Conservation (phyloP, 768 basidiomycete species). For the Amanita muscaria region DNA sequence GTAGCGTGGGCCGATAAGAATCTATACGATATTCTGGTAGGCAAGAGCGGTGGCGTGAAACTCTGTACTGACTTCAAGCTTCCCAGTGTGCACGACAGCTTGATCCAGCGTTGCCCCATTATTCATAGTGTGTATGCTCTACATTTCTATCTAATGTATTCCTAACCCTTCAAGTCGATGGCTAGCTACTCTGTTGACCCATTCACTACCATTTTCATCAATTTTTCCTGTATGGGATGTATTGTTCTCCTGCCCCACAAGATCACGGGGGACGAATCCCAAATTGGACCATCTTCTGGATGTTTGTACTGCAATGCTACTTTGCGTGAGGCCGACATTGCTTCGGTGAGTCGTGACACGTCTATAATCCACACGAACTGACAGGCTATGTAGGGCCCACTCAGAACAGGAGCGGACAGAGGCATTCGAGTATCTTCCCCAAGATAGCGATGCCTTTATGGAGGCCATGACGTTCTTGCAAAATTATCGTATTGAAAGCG, state of each 20-base stretch:
- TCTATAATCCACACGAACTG: background rate
- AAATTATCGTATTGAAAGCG: constrained; percentile 51
- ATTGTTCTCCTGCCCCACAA: constrained; percentile 50
- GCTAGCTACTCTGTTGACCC: constrained; percentile 63
- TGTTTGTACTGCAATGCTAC: constrained; percentile 60
- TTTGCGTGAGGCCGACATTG: constrained; percentile 45
- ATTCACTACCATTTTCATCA: constrained; percentile 58
- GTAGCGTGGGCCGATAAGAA: constrained; percentile 58
- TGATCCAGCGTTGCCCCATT: constrained; percentile 67
- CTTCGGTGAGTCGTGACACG: constrained; percentile 34
- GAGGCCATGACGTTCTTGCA: constrained; percentile 60
- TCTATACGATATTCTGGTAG: constrained; percentile 50
- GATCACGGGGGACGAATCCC: constrained; percentile 44
- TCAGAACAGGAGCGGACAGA: constrained; percentile 32
- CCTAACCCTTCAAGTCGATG: constrained; percentile 44
- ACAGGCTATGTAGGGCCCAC: constrained; percentile 38
- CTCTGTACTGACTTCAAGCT: background rate
- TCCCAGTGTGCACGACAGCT: constrained; percentile 53
- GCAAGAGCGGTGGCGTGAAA: constrained; percentile 13
- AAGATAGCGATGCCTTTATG: constrained; percentile 55
- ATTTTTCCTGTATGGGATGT: constrained; percentile 64
- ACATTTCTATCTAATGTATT: constrained; percentile 1
- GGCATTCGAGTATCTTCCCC: constrained; percentile 38
- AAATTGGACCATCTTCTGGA: constrained; percentile 67
- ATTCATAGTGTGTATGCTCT: constrained; percentile 55